phyloP scores from a whole-genome alignment of 768 basidiomycete genomes.

The Termitomyces sp. region DNA sequence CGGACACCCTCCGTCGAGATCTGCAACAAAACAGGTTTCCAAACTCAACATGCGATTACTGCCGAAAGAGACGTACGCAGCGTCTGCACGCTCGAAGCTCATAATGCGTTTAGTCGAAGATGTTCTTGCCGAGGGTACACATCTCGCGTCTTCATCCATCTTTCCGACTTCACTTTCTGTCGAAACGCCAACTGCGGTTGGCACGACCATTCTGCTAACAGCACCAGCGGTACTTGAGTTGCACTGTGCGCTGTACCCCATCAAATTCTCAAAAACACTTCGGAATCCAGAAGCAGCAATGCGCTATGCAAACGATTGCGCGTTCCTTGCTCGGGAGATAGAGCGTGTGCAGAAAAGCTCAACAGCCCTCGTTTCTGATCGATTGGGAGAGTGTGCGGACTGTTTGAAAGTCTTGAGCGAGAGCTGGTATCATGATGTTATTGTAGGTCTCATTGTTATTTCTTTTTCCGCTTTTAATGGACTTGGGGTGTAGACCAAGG shows the following conservation, averaged over 20 bases:
- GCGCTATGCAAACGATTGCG: conserved; percentile 79
- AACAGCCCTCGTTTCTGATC: conserved; percentile 31
- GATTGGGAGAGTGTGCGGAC: conserved; percentile 45
- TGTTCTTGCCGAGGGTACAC: conserved; percentile 61
- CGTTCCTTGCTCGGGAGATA: conserved; percentile 57
- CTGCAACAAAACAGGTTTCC: conserved; percentile 23
- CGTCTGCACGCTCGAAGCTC: conserved; percentile 51
- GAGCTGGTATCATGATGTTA: conserved; percentile 64
- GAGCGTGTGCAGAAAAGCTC: conserved; percentile 29
- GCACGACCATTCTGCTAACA: conserved; percentile 54
- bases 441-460: conserved; percentile 43
- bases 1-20: conserved; percentile 11
- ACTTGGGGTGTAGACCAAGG: conserved; percentile 35
- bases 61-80: conserved; percentile 53
- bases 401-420: conserved; percentile 54
- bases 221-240: conserved; percentile 70
- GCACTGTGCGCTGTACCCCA: conserved; percentile 74
- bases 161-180: conserved; percentile 28
- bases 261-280: conserved; percentile 46
- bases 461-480: neutral
- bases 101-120: conserved; percentile 55
- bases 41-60: conserved; percentile 14
- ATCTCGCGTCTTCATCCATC: conserved; percentile 53
- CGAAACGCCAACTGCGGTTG: conserved; percentile 32
- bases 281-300: conserved; percentile 52